Percentiles rank a stretch among this genome's conserved stretches.
phyloP scores from a whole-genome alignment of 495 filamentous ascomycete genomes.

The Trichoderma erinaceum region DNA sequence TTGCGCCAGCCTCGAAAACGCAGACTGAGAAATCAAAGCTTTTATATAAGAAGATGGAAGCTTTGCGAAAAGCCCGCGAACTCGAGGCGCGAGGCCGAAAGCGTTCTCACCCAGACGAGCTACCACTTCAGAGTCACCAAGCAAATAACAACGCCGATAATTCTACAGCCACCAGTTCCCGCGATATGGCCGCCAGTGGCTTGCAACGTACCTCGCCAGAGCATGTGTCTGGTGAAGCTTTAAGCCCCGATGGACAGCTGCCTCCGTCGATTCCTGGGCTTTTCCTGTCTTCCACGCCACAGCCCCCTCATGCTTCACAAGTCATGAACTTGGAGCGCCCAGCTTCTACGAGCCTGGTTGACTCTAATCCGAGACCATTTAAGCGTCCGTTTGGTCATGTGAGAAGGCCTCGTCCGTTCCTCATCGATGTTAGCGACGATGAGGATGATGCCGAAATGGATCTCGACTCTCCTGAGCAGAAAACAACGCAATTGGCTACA shows the following conservation, averaged over 20 bases:
- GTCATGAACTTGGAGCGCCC: slow-evolving; percentile 55
- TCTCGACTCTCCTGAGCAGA: slow-evolving; percentile 37
- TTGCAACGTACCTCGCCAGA: neutral
- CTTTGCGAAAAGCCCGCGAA: slow-evolving; percentile 21
- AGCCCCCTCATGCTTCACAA: neutral
- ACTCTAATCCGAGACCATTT: slow-evolving; percentile 38
- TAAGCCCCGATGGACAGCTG: slow-evolving; percentile 3
- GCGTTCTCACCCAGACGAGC: slow-evolving; percentile 17
- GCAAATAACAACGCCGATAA: slow-evolving; percentile 7
- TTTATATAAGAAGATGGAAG: slow-evolving; percentile 31
- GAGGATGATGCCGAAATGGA: slow-evolving; percentile 46
- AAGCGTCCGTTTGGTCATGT: slow-evolving; percentile 60
- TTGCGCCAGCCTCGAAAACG: slow-evolving; percentile 17
- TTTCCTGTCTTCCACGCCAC: slow-evolving; percentile 20
- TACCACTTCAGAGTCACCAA: neutral
- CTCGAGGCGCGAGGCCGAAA: slow-evolving; percentile 25
- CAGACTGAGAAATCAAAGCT: slow-evolving; percentile 22
- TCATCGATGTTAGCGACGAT: slow-evolving; percentile 73
- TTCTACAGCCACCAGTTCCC: neutral
- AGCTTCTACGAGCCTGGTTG: slow-evolving; percentile 77
- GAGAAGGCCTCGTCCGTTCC: slow-evolving; percentile 38
- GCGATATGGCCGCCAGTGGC: neutral
- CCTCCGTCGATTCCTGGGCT: slow-evolving; percentile 17
- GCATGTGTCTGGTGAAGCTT: neutral
- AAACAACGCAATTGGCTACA: neutral